These are phyloP conservation scores for Cymbidium sinense DNA, from an alignment of 106 monocot species.

Conservation along the genomic window DNA sequence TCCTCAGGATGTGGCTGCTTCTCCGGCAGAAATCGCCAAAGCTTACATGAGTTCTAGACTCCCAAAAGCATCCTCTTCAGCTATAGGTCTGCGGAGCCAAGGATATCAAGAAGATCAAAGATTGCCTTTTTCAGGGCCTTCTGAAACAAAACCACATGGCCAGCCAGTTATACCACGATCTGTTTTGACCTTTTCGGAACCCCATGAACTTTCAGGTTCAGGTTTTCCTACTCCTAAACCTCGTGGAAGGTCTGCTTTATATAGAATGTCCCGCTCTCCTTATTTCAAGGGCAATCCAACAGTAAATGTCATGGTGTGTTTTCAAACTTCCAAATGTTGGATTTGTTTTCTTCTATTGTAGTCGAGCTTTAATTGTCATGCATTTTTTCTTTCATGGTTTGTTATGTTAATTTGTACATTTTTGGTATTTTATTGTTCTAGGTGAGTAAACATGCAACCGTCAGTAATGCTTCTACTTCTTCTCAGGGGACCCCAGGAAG, in stretches of 20 bases:
- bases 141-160: not conserved
- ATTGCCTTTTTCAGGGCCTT: not conserved
- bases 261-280: constrained; percentile 80
- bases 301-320: constrained; percentile 1
- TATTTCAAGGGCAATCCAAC: constrained; percentile 39
- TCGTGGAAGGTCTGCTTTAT: constrained; percentile 54
- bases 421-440: constrained; percentile 4
- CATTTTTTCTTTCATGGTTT: not conserved
- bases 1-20: constrained; percentile 30
- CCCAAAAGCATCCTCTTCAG: constrained; percentile 31
- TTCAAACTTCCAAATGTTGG: too few species aligned
- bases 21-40: constrained; percentile 59
- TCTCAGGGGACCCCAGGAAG: constrained; percentile 16
- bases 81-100: constrained; percentile 28
- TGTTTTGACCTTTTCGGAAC: constrained; percentile 18
- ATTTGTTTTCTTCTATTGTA: not conserved
- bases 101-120: constrained; percentile 17
- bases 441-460: constrained; percentile 8
- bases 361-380: too few species aligned
- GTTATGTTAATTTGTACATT: not conserved
- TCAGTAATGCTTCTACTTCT: constrained; percentile 17
- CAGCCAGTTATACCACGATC: constrained; percentile 25
- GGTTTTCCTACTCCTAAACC: constrained; percentile 45
- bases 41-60: constrained; percentile 43
- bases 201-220: constrained; percentile 25